Evolutionary conservation across 1,139 yeast species (phyloP), one percentile per base, ranked within the genome.

Genomic region (Candida pseudoviswanathii): DNA sequence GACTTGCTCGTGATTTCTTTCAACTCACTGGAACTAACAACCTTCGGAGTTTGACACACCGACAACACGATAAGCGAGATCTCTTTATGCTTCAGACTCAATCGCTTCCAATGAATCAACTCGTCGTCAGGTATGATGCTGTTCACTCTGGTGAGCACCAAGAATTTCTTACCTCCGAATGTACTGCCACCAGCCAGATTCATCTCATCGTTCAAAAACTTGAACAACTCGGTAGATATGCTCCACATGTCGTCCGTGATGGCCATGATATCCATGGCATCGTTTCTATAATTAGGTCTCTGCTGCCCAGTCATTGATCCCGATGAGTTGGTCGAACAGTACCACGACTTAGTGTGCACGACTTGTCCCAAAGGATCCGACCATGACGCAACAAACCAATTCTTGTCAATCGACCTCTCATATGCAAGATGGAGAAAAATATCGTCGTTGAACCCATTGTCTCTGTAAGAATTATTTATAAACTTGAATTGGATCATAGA

Each of bases 311-410:
- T 39, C 5, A 27, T 25, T 16, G 22, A 29, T 3, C 40, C 30
- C n/a, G 44, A 33, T 7, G 57, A 29, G 29, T 33, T 49, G 4
- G 80, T 27, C 9, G 30, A 64, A 59, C 84, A 75, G 56, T 75
- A 77, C 92, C 92, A 86, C 1, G 92, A 80, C 56, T 84, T 86
- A 1, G 85, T 79, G 50, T 76, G 76, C 6, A 85, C 81, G 5
- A 82, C 76, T 7, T 74, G 73, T 0, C 97, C 97, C 60, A 80
- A 77, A 46, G 94, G 94, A 61, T 92, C 97, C 0, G 96, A 78
- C 96, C 97, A 90, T 0, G 96, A 86, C 0, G 90, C 96, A 27
- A 86, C 82, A 44, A 90, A 75, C 97, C 97, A 92, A 51, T 81
- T 82, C 54, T 82, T 84, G 62, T 92, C 97, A 4, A 81, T 74